Conservation (phyloP, 2,329 filamentous ascomycete genomes). For the Cadophora gregata region DNA sequence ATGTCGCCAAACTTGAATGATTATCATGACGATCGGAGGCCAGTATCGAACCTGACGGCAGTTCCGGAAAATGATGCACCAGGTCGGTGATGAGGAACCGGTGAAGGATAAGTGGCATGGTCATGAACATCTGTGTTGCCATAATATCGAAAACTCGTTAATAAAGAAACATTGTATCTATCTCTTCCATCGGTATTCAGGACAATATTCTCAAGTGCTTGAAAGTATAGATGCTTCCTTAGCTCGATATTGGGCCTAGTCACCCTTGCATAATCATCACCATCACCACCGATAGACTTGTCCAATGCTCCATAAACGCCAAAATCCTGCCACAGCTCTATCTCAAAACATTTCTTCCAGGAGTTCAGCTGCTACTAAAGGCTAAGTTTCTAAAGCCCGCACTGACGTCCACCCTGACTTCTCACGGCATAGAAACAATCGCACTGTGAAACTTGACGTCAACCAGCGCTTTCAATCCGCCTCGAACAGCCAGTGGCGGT, state of each 20-base stretch:
- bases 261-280: background rate
- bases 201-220: too few relatives aligned
- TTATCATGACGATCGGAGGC: background rate
- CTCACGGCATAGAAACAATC: background rate
- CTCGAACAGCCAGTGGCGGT: background rate
- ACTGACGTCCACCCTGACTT: background rate
- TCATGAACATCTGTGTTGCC: background rate
- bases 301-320: background rate
- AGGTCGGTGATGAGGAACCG: background rate
- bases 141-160: background rate
- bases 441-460: conserved; percentile 26
- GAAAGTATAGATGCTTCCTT: background rate
- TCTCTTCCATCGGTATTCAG: background rate
- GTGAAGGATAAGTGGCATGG: background rate
- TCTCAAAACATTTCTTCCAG: background rate
- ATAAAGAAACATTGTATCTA: background rate
- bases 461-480: conserved; percentile 22
- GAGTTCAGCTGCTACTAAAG: background rate
- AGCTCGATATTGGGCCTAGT: background rate
- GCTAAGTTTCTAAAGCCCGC: background rate
- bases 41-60: background rate
- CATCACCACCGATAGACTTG: background rate
- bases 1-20: conserved; percentile 2
- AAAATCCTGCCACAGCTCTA: too few relatives aligned
- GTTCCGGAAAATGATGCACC: background rate